Percentiles rank a stretch among this genome's conserved stretches.
These are phyloP conservation scores for Tetrapisispora phaffii DNA, from an alignment of 805 yeast genomes.

Conservation along the genomic window DNA sequence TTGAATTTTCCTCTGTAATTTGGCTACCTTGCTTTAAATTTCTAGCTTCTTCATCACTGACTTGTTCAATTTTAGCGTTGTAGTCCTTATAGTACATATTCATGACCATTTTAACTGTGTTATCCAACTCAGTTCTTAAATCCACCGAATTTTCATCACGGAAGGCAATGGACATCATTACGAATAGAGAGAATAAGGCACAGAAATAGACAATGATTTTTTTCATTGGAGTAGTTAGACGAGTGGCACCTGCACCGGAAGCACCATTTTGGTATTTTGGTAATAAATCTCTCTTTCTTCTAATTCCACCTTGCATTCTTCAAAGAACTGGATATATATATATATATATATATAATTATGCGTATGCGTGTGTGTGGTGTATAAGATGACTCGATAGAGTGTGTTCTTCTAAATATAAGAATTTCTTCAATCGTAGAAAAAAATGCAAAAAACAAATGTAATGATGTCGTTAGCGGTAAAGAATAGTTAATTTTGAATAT, in stretches of 20 bases:
- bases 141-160: slow-evolving; percentile 4
- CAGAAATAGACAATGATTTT: slow-evolving; percentile 33
- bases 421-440: too few species aligned
- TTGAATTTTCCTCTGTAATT: neutral
- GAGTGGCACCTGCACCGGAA: slow-evolving; percentile 2
- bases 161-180: slow-evolving; percentile 1
- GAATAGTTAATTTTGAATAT: too few species aligned
- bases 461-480: too few species aligned
- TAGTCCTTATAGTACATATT: slow-evolving; percentile 5
- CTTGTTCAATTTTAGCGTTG: slow-evolving; percentile 2
- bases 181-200: neutral
- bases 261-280: slow-evolving; percentile 30
- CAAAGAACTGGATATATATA: neutral
- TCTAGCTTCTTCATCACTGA: slow-evolving; percentile 2
- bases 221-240: slow-evolving; percentile 39
- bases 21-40: neutral
- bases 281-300: slow-evolving; percentile 30
- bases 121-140: slow-evolving; percentile 4
- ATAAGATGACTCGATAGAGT: too few species aligned
- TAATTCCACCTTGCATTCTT: slow-evolving; percentile 28
- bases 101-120: slow-evolving; percentile 4
- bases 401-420: too few species aligned
- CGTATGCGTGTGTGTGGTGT: too few species aligned
- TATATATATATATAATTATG: neutral
- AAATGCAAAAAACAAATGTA: too few species aligned